A percentile compares a stretch with the other conserved stretches of the same genome.
phyloP scores from a whole-genome alignment of 1,284 basidiomycete genomes.

The Coniophora puteana region DNA sequence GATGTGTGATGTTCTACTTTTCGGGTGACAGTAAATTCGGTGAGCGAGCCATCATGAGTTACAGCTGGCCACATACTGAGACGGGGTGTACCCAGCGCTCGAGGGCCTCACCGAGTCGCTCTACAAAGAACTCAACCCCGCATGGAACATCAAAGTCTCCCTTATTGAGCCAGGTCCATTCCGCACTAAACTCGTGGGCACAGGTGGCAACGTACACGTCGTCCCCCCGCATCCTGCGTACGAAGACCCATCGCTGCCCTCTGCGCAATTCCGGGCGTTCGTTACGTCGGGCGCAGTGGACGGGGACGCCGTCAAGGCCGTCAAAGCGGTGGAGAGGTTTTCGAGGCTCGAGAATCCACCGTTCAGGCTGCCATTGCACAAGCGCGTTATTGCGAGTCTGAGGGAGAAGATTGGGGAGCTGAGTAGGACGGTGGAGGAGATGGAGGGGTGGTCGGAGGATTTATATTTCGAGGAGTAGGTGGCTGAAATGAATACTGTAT shows the following conservation, averaged over 20 bases:
- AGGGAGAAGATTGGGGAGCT: conserved; percentile 16
- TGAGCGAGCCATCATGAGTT: not conserved
- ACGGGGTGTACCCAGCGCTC: conserved; percentile 15
- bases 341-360: conserved; percentile 22
- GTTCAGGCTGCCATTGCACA: conserved; percentile 25
- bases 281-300: too few relatives aligned
- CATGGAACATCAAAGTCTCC: conserved; percentile 27
- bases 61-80: conserved; percentile 1
- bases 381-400: conserved; percentile 5
- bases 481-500: too few relatives aligned
- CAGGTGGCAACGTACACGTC: too few relatives aligned
- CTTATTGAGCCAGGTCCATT: not conserved
- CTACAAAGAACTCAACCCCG: conserved; percentile 21
- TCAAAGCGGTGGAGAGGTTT: conserved; percentile 15
- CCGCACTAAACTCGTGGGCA: too few relatives aligned
- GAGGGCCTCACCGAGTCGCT: conserved; percentile 22
- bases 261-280: conserved; percentile 1
- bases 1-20: too few relatives aligned
- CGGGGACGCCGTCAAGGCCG: conserved; percentile 21
- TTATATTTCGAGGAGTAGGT: too few relatives aligned
- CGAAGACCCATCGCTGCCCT: conserved; percentile 5
- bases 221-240: conserved; percentile 18
- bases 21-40: not conserved
- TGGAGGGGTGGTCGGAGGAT: conserved; percentile 28
- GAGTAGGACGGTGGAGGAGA: conserved; percentile 16